Evolutionary conservation across 129 eudicot genomes (phyloP).

Genomic region (Lactuca saligna): DNA sequence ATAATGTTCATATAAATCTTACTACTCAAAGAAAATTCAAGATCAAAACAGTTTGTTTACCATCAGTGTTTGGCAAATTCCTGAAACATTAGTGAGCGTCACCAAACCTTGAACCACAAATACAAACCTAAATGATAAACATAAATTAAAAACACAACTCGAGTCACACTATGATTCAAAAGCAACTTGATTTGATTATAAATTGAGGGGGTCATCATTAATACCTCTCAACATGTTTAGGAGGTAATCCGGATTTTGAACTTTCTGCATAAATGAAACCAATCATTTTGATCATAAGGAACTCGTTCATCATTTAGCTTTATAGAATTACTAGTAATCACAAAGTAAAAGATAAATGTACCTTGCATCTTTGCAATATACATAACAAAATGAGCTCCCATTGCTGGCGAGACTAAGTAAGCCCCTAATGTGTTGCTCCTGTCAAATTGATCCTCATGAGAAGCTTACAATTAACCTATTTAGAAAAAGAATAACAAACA

Average conservation of each 20-base stretch:
- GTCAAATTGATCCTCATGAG: slow-evolving; percentile 11
- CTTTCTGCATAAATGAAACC: slow-evolving; percentile 52
- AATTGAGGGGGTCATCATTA: not conserved
- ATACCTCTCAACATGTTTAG: slow-evolving; percentile 78
- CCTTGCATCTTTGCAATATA: slow-evolving; percentile 98
- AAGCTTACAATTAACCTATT: not conserved
- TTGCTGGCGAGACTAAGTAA: slow-evolving; percentile 80
- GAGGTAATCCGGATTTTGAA: slow-evolving; percentile 71
- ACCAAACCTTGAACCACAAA: slow-evolving; percentile 78
- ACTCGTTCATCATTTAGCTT: not conserved
- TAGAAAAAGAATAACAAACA: not conserved
- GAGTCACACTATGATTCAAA: not conserved
- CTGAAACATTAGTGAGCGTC: slow-evolving; percentile 51
- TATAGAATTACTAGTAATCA: not conserved
- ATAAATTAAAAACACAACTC: slow-evolving; percentile 7
- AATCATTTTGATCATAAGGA: not conserved
- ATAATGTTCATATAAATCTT: slow-evolving; percentile 1
- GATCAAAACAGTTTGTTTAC: slow-evolving; percentile 39
- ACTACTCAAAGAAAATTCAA: slow-evolving; percentile 3
- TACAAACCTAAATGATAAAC: slow-evolving; percentile 57
- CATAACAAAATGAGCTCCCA: slow-evolving; percentile 95
- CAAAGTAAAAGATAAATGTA: slow-evolving; percentile 12
- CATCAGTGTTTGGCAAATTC: slow-evolving; percentile 47
- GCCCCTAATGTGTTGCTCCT: slow-evolving; percentile 89
- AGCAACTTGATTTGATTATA: slow-evolving; percentile 2